A percentile compares a stretch with the other conserved stretches of the same genome.
Conservation (phyloP, 148 eudicot genomes). For the Simmondsia chinensis region DNA sequence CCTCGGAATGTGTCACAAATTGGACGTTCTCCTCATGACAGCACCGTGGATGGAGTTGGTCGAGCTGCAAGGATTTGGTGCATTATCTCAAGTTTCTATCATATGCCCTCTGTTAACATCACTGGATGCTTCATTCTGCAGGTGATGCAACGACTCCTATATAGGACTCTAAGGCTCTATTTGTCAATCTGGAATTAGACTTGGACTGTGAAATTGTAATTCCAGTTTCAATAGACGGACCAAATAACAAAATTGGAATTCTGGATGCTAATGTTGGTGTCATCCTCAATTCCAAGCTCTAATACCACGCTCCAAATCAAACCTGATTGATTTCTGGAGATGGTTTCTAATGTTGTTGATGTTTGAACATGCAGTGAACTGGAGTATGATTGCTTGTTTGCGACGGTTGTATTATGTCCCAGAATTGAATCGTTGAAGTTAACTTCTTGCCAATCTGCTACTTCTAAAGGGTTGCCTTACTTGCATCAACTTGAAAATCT, state of each 20-base stretch:
- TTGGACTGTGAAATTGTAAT: too few species aligned
- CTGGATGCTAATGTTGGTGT: too few species aligned
- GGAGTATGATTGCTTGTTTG: conserved; percentile 77
- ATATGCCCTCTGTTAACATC: conserved; percentile 78
- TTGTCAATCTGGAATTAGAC: too few species aligned
- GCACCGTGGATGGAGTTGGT: conserved; percentile 73
- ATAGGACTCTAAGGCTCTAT: neutral
- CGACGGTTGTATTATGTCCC: conserved; percentile 72
- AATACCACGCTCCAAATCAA: too few species aligned
- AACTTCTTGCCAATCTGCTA: conserved; percentile 91
- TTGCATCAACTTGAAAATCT: conserved; percentile 50
- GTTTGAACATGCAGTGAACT: conserved; percentile 57
- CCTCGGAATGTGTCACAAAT: conserved; percentile 91
- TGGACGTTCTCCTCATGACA: conserved; percentile 57
- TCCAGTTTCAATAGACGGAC: too few species aligned
- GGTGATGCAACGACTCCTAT: conserved; percentile 25
- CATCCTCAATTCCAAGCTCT: too few species aligned
- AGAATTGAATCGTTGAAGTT: conserved; percentile 71
- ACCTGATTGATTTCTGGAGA: neutral
- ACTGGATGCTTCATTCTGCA: conserved; percentile 96
- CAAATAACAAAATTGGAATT: too few species aligned
- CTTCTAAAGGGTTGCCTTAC: conserved; percentile 70
- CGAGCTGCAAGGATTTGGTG: conserved; percentile 97
- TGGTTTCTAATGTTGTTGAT: conserved; percentile 1
- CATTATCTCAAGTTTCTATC: conserved; percentile 72